phyloP scores from a whole-genome alignment of 768 basidiomycete species.

The Leccinum broughii region DNA sequence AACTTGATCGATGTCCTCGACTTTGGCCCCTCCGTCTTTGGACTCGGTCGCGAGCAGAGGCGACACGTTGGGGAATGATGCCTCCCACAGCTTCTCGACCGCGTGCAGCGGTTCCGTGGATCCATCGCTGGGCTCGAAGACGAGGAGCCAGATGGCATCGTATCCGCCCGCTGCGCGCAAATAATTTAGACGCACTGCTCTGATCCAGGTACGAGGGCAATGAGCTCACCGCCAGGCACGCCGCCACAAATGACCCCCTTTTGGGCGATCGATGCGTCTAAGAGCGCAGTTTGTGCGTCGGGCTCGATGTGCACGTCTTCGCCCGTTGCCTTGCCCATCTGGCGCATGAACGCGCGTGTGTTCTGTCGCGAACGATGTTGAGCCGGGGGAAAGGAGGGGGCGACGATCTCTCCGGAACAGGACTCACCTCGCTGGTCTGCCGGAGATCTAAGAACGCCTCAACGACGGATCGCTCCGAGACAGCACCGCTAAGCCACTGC shows the following conservation, averaged over 20 bases:
- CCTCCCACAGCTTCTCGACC: conserved; percentile 69
- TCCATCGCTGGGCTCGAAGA: conserved; percentile 58
- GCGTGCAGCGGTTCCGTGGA: conserved; percentile 54
- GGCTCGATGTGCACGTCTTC: conserved; percentile 87
- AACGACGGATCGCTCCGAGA: conserved; percentile 38
- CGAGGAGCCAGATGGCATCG: conserved; percentile 94
- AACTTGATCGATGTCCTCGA: conserved; percentile 61
- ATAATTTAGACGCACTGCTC: neutral
- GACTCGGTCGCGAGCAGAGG: conserved; percentile 75
- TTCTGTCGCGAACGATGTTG: conserved; percentile 42
- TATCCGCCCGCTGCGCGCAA: conserved; percentile 81
- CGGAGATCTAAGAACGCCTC: conserved; percentile 60
- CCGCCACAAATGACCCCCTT: conserved; percentile 92
- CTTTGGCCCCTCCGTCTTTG: conserved; percentile 57
- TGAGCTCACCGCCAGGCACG: conserved; percentile 85
- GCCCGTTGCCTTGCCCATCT: conserved; percentile 70
- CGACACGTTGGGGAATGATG: conserved; percentile 56
- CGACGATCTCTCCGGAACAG: neutral
- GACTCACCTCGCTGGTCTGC: conserved; percentile 54
- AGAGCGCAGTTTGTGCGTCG: conserved; percentile 75
- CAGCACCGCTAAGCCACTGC: conserved; percentile 46
- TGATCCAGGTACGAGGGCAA: neutral
- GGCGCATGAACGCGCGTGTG: conserved; percentile 77
- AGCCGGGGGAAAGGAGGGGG: no score
- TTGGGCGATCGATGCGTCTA: conserved; percentile 73